Evolutionary conservation across 768 basidiomycete genomes (phyloP).

Genomic region (Lanmaoa pseudosensibilis): DNA sequence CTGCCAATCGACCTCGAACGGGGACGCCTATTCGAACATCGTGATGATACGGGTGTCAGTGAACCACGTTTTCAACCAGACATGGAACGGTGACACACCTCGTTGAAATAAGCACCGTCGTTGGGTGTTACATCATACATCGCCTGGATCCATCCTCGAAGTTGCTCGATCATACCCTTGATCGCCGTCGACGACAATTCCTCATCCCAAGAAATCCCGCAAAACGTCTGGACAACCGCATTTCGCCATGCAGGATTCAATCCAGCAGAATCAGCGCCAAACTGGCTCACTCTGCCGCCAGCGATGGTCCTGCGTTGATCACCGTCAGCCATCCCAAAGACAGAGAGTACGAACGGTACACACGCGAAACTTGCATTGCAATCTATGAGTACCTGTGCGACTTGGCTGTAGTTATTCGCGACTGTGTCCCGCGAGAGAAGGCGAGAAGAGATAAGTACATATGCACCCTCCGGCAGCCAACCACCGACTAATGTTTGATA

Average conservation of each 20-base stretch:
- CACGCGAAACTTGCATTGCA: neutral
- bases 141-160: constrained; percentile 6
- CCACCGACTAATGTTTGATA: constrained; percentile 9
- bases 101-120: constrained; percentile 48
- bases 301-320: constrained; percentile 37
- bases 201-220: constrained; percentile 21
- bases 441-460: constrained; percentile 22
- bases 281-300: constrained; percentile 43
- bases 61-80: neutral
- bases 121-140: constrained; percentile 31
- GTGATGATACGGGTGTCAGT: neutral
- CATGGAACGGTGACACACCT: constrained; percentile 30
- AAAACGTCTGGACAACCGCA: constrained; percentile 25
- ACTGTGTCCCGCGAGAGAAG: constrained; percentile 34
- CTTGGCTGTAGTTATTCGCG: constrained; percentile 19
- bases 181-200: constrained; percentile 16
- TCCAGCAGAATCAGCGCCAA: constrained; percentile 39
- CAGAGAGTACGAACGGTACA: neutral
- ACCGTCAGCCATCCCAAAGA: constrained; percentile 3
- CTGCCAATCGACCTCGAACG: constrained; percentile 42
- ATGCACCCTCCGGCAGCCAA: constrained; percentile 21
- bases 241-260: constrained; percentile 51
- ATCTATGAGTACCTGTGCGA: constrained; percentile 23
- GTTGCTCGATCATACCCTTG: constrained; percentile 1
- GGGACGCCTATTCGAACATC: constrained; percentile 37